Base-by-base conservation (phyloP, 2,329 filamentous ascomycete species). In the Fusarium multiceps region DNA sequence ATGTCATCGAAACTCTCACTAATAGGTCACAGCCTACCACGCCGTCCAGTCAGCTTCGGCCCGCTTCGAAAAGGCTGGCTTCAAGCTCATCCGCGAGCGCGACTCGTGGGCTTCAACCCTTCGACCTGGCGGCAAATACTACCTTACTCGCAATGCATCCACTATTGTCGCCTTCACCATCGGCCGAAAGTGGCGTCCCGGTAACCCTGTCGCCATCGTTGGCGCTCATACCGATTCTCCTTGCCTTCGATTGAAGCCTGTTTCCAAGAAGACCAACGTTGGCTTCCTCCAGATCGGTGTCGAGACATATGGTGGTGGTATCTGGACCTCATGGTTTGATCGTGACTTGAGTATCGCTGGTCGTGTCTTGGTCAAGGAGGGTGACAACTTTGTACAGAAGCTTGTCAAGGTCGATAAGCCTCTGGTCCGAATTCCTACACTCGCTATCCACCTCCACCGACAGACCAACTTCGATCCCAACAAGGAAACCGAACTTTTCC, bases 281-380 rank as follows among this genome's bases (percentile, higher is more conserved):
- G 95, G 95, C 14, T 99, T 96, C 80, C 82, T 98, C 68, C 96
- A 99, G 82, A 90, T 99, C 60, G 96, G 94, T 55, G 95, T 98
- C 54, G 96, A 99, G 85, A 95, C 93, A 3, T 99, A 99, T 77
- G 96, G 96, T 55, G 96, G 96, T 66, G 96, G 96, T 59, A 90
- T 98, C 76, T 98, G 95, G 95, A 94, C 98, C 81, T 97, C 93
- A 48, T 99, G 92, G 96, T 99, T 99, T 78, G 96, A 99, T 80
- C 90, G 96, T 53, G 96, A 99, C 79, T 84, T 99, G 67, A 92
- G 93, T 74, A 89, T 98, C 56, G 96, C 96, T 32, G 96, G 96
- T 11, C 88, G 96, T 63, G 93, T 93, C 16, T 90, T 98, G 84
- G 92, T 96, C 59, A 89, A 88, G 74, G 90, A 90, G 60, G 87